Evolutionary conservation across 2,329 filamentous ascomycete species (phyloP).

Genomic region (Aureobasidium sp.): DNA sequence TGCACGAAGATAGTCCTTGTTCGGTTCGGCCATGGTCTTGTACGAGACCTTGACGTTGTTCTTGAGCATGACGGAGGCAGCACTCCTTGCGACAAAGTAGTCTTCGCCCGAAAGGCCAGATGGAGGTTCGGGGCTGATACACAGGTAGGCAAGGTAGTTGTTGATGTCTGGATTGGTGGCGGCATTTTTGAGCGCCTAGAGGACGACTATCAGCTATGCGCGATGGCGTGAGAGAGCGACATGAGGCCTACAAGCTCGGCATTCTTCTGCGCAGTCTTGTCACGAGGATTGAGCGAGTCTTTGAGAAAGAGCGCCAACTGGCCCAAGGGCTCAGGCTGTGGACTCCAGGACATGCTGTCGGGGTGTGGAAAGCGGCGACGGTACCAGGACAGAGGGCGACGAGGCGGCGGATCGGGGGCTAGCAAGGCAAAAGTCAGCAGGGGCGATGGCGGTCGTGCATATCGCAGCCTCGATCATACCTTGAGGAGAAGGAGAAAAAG

Average conservation of each 20-base stretch:
- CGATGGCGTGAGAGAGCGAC: not conserved
- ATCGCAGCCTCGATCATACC: constrained; percentile 1
- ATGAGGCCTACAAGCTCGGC: constrained; percentile 66
- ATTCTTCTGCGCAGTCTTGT: constrained; percentile 75
- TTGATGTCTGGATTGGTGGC: constrained; percentile 86
- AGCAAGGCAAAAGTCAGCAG: not conserved
- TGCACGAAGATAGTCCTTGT: constrained; percentile 69
- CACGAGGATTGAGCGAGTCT: constrained; percentile 82
- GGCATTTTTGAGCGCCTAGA: constrained; percentile 85
- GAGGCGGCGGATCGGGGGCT: not conserved
- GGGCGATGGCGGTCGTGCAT: not conserved
- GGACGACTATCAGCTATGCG: not conserved
- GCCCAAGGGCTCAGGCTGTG: constrained; percentile 74
- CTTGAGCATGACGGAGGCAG: constrained; percentile 90
- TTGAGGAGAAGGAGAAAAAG: constrained; percentile 7
- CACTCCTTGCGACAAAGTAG: constrained; percentile 72
- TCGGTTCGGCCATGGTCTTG: constrained; percentile 66
- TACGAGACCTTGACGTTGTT: constrained; percentile 77
- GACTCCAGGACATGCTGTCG: constrained; percentile 80
- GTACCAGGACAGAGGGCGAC: not conserved
- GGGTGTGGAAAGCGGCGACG: not conserved
- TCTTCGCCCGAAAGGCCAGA: constrained; percentile 52
- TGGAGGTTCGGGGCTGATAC: constrained; percentile 62
- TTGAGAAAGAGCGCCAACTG: constrained; percentile 84
- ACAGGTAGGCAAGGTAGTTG: constrained; percentile 91